Conservation (phyloP, 306 rosid species). For the Hippophae rhamnoides region DNA sequence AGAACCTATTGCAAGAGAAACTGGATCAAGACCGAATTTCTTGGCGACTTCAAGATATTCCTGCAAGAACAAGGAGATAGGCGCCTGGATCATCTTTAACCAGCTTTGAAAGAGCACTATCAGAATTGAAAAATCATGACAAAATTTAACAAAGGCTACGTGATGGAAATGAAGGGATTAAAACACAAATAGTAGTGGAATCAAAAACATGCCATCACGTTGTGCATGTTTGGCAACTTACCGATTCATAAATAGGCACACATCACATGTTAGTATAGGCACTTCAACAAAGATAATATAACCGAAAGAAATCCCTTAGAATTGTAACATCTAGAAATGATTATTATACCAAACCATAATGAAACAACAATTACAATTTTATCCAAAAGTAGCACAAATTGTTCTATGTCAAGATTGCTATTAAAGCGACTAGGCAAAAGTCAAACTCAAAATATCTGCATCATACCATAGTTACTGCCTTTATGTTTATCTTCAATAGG, state of each 20-base stretch:
- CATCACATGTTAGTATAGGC: too few relatives aligned
- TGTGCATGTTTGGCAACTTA: too few relatives aligned
- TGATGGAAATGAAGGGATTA: too few relatives aligned
- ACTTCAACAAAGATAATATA: too few relatives aligned
- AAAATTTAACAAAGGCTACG: neutral
- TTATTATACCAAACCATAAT: neutral
- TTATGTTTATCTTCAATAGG: constrained; percentile 36
- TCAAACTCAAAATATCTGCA: constrained; percentile 11
- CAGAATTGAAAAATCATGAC: neutral
- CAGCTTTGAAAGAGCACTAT: neutral
- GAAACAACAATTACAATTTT: constrained; percentile 2
- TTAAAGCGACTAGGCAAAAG: neutral
- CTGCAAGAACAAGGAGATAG: constrained; percentile 31
- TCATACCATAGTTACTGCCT: constrained; percentile 53
- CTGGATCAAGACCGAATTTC: constrained; percentile 62
- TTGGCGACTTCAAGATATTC: constrained; percentile 51
- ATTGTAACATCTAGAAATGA: neutral
- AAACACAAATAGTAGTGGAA: too few relatives aligned
- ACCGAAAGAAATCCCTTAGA: neutral
- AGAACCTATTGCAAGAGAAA: constrained; percentile 77
- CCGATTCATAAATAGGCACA: too few relatives aligned
- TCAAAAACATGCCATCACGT: too few relatives aligned
- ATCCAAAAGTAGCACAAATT: neutral
- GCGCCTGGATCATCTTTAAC: constrained; percentile 16
- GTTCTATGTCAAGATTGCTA: neutral